Percentiles rank a stretch among this genome's conserved stretches.
Evolutionary conservation across 192 early-diverging fungal species (phyloP).

Genomic region (Physocladia obscura): DNA sequence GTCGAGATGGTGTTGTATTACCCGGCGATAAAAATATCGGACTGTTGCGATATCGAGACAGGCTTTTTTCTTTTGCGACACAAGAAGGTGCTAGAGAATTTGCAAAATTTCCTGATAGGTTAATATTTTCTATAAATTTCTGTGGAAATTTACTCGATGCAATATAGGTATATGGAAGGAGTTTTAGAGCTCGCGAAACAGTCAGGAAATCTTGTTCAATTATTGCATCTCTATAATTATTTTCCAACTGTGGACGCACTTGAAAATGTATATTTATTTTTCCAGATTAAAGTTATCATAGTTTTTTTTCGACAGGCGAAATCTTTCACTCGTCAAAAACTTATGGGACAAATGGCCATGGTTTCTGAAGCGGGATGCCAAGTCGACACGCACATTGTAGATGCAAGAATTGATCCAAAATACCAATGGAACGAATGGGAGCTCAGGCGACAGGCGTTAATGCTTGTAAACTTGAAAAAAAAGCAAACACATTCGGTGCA

Average conservation of each 20-base stretch:
- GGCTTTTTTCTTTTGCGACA: slow-evolving; percentile 49
- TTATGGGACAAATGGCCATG: slow-evolving; percentile 55
- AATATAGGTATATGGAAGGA: slow-evolving; percentile 47
- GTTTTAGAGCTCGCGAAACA: slow-evolving; percentile 47
- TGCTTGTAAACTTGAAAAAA: slow-evolving; percentile 61
- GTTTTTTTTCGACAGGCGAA: slow-evolving; percentile 34
- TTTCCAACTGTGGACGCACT: slow-evolving; percentile 63
- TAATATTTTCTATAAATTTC: background rate
- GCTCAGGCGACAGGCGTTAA: slow-evolving; percentile 50
- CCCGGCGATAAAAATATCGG: slow-evolving; percentile 60
- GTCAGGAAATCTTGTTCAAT: slow-evolving; percentile 48
- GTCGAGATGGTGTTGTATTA: slow-evolving; percentile 47
- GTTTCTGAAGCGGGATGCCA: slow-evolving; percentile 56
- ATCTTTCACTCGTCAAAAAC: slow-evolving; percentile 51
- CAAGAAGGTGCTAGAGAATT: slow-evolving; percentile 43
- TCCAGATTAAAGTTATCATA: background rate
- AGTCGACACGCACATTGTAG: slow-evolving; percentile 61
- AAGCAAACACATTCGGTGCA: slow-evolving; percentile 59
- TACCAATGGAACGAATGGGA: slow-evolving; percentile 70
- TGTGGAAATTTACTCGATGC: background rate
- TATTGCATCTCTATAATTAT: slow-evolving; percentile 58
- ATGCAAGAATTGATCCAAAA: slow-evolving; percentile 46
- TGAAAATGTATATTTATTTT: slow-evolving; percentile 39
- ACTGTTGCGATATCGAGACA: slow-evolving; percentile 50
- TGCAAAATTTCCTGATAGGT: slow-evolving; percentile 48